Base-by-base conservation (phyloP, 495 filamentous ascomycete species). In the Articulospora tetracladia region DNA sequence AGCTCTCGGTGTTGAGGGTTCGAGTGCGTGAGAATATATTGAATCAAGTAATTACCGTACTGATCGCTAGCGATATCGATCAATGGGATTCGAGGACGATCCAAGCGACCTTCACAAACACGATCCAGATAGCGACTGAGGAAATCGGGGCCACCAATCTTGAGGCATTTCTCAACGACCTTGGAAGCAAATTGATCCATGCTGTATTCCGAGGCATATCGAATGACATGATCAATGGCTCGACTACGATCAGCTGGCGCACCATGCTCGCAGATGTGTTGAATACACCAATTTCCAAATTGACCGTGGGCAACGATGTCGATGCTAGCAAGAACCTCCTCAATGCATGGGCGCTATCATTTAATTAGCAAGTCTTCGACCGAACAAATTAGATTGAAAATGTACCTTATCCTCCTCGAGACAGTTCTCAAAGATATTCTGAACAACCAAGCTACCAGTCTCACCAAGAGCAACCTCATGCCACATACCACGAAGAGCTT, bases 161-260 rank as follows among this genome's bases (percentile, higher is more conserved):
- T 98, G 62, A 98, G 83, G 63, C 94, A 98, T 74, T 98, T 98
- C 77, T 98, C 94, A 55, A 98, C 92, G 19, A 98, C 94, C 71
- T 98, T 98, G 34, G 94, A 98, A 22, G 95, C 95, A 72, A 96
- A 98, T 72, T 98, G 94, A 68, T 98, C 94, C 88, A 96, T 97
- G 75, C 93, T 97, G 74, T 98, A 98, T 72, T 97, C 92, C 25
- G 91, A 87, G 24, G 92, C 88, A 76, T 91, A 93, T 63, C 86
- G 87, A 64, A 98, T 86, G 62, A 98, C 91, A 72, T 97, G 93
- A 67, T 98, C 95, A 66, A 97, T 86, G 25, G 94, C 94, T 63
- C 91, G 86, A 73, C 86, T 95, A 69, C 92, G 92, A 70, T 98
- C 94, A 58, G 86, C 86, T 26, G 93, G 91, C 60, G 88, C 86